phyloP scores from a whole-genome alignment of 345 rosid species.

The Brassica juncea region DNA sequence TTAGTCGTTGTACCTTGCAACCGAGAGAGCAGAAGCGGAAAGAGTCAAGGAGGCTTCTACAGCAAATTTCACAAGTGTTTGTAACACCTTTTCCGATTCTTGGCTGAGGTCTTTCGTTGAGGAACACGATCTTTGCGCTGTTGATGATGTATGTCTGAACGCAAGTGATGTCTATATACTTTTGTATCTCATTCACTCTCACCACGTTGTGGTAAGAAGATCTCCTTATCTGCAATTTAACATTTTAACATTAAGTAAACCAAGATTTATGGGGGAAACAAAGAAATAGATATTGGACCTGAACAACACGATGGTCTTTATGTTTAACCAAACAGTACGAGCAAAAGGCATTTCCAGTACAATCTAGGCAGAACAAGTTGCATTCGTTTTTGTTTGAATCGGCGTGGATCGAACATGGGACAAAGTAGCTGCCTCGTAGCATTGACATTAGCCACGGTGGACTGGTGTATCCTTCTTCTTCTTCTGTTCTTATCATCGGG shows the following conservation, averaged over 20 bases:
- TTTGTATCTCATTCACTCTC: slow-evolving; percentile 87
- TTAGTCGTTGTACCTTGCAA: slow-evolving; percentile 50
- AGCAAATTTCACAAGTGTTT: slow-evolving; percentile 85
- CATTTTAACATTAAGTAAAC: background rate
- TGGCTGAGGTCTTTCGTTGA: slow-evolving; percentile 89
- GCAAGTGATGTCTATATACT: slow-evolving; percentile 72
- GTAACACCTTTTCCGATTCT: slow-evolving; percentile 94
- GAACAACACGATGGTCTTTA: slow-evolving; percentile 72
- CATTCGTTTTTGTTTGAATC: slow-evolving; percentile 82
- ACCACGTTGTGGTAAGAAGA: slow-evolving; percentile 96
- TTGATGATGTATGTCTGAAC: slow-evolving; percentile 92
- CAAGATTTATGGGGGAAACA: background rate
- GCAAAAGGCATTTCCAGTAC: slow-evolving; percentile 72
- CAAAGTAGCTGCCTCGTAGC: slow-evolving; percentile 68
- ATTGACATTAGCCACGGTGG: slow-evolving; percentile 80
- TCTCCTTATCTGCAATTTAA: slow-evolving; percentile 67
- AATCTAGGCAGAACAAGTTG: slow-evolving; percentile 83
- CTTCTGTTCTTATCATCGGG: slow-evolving; percentile 47
- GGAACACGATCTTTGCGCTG: slow-evolving; percentile 86
- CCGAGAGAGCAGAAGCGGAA: slow-evolving; percentile 93
- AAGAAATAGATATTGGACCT: slow-evolving; percentile 42
- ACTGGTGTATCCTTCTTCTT: slow-evolving; percentile 38
- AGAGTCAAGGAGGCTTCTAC: slow-evolving; percentile 86
- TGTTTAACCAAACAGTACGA: slow-evolving; percentile 72
- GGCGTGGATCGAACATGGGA: slow-evolving; percentile 63